Base-by-base conservation (phyloP, 1,139 yeast genomes). In the Kurtzmaniella quercitrusa region DNA sequence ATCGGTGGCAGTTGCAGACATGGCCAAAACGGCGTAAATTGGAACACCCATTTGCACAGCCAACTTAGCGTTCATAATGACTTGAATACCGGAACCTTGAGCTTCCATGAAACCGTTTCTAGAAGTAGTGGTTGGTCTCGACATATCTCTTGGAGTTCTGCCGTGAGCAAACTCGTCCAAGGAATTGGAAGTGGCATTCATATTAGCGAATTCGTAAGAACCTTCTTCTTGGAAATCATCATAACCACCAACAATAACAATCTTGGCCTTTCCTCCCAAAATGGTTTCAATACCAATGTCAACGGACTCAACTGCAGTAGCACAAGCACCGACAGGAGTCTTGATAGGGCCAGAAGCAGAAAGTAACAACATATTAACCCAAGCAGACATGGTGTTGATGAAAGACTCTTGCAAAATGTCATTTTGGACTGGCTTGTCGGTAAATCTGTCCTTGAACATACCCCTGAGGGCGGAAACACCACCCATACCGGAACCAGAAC, bases 201-300 rank as follows among this genome's bases (percentile, higher is more conserved):
- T 93, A 75, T 93, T 93, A 62, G 91, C 98, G 69, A 93, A 93
- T 68, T 93, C 99, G 59, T 82, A 85, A 48, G 98, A 89, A 55
- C 98, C 97, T 74, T 93, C 98, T 72, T 93, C 98, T 71, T 89
- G 96, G 94, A 93, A 91, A 63, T 93, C 98, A 74, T 93, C 98
- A 64, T 88, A 89, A 71, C 98, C 98, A 78, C 98, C 98, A 57
- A 91, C 97, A 61, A 93, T 76, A 67, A 93, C 89, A 57, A 93
- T 81, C 80, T 88, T 89, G 47, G 98, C 98, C 70, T 91, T 89
- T 54, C 96, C 96, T 43, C 88, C 71, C 57, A 86, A 69, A 57
- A 93, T 89, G 43, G 96, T 87, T 71, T 93, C 98, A 55, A 86
- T 81, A 80, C 98, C 98, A 59, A 80, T 79, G 64, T 93, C 98